phyloP scores from a whole-genome alignment of 2,329 filamentous ascomycete species.

The Trichoderma aggressivum region DNA sequence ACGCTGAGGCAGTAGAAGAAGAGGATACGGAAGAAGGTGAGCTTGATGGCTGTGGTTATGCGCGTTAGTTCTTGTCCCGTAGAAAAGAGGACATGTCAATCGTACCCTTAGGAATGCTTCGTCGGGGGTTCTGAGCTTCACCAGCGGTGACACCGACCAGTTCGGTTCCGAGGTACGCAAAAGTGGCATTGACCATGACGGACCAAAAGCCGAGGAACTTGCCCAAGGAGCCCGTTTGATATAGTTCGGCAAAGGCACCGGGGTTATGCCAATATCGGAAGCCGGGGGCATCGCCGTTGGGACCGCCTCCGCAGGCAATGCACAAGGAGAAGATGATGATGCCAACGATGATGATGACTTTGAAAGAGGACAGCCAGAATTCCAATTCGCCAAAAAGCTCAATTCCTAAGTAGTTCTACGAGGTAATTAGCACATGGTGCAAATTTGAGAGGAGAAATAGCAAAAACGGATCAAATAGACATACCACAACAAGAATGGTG shows the following conservation, averaged over 20 bases:
- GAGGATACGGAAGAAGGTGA: slow-evolving; percentile 78
- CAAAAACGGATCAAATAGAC: background rate
- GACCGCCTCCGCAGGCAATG: slow-evolving; percentile 63
- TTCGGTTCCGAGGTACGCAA: slow-evolving; percentile 75
- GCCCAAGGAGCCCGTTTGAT: slow-evolving; percentile 34
- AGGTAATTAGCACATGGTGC: background rate
- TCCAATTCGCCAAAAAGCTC: slow-evolving; percentile 64
- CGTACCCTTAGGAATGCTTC: slow-evolving; percentile 61
- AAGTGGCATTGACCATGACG: slow-evolving; percentile 71
- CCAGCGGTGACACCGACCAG: slow-evolving; percentile 75
- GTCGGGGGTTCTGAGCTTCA: slow-evolving; percentile 75
- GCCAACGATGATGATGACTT: slow-evolving; percentile 63
- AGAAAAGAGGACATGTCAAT: background rate
- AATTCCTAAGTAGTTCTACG: slow-evolving; percentile 59
- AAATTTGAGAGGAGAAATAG: background rate
- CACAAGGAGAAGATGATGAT: slow-evolving; percentile 64
- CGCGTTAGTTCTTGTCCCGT: background rate
- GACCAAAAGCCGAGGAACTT: slow-evolving; percentile 65
- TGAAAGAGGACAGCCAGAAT: slow-evolving; percentile 63
- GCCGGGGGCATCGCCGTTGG: slow-evolving; percentile 58
- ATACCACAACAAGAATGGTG: slow-evolving; percentile 53
- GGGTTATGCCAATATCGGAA: slow-evolving; percentile 66
- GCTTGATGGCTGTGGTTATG: slow-evolving; percentile 58
- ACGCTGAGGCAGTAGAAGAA: slow-evolving; percentile 76
- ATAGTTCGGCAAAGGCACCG: slow-evolving; percentile 42